Conservation (phyloP, 495 filamentous ascomycete species). For the Aspergillus asperescens region DNA sequence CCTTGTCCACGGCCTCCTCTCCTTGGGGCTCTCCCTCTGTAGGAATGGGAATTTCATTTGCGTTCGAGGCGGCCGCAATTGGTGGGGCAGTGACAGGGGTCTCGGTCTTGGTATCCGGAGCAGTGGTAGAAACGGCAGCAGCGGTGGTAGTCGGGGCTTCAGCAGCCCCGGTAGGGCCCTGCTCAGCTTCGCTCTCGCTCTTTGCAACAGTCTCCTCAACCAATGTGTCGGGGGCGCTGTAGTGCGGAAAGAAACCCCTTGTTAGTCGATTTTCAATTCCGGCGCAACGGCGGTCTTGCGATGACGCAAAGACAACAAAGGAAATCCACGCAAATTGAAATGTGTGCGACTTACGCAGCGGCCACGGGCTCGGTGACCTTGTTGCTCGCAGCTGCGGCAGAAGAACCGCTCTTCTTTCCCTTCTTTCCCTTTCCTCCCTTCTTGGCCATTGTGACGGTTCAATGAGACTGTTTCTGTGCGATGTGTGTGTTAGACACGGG, state of each 20-base stretch:
- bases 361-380: conserved; percentile 34
- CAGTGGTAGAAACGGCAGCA: conserved; percentile 21
- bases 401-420: conserved; percentile 32
- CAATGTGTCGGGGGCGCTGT: conserved; percentile 32
- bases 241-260: background rate
- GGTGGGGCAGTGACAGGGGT: conserved; percentile 20
- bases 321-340: background rate
- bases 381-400: conserved; percentile 28
- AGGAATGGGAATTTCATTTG: conserved; percentile 10
- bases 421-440: conserved; percentile 43
- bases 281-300: background rate
- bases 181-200: conserved; percentile 28
- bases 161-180: conserved; percentile 22
- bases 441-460: conserved; percentile 35
- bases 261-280: background rate
- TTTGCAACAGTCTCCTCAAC: conserved; percentile 39
- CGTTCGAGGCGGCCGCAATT: conserved; percentile 20
- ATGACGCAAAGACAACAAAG: conserved; percentile 9
- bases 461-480: conserved; percentile 2
- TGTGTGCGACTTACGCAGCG: conserved; percentile 35
- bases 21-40: conserved; percentile 14
- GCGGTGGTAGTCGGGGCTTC: conserved; percentile 23
- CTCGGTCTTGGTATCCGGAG: conserved; percentile 18
- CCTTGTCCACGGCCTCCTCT: conserved; percentile 30
- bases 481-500: conserved; percentile 11